Evolutionary conservation across 768 basidiomycete genomes (phyloP).

Genomic region (Kwoniella sp.): DNA sequence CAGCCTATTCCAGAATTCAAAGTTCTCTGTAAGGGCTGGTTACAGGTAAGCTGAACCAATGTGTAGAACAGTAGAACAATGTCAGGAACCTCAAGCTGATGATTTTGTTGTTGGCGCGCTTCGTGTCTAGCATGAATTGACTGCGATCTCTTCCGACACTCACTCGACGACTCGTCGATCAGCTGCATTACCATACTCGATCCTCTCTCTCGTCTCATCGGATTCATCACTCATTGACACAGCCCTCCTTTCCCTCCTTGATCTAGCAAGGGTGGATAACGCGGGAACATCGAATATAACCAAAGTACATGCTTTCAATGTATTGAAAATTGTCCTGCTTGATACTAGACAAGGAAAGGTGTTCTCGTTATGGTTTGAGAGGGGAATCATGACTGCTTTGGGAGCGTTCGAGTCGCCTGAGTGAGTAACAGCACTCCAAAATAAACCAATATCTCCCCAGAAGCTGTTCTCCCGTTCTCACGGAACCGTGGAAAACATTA

Average conservation of each 20-base stretch:
- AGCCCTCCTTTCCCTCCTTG: slow-evolving; percentile 34
- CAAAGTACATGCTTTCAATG: slow-evolving; percentile 54
- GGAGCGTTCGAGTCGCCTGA: slow-evolving; percentile 47
- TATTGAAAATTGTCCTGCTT: slow-evolving; percentile 49
- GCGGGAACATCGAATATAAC: slow-evolving; percentile 36
- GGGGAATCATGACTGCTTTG: slow-evolving; percentile 42
- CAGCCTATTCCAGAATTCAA: slow-evolving; percentile 16
- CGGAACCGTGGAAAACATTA: too few species aligned
- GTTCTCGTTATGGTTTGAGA: slow-evolving; percentile 47
- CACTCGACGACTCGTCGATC: slow-evolving; percentile 52
- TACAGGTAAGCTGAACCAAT: slow-evolving; percentile 33
- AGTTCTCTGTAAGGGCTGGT: slow-evolving; percentile 38
- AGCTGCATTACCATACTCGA: slow-evolving; percentile 49
- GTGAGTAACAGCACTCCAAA: slow-evolving; percentile 44
- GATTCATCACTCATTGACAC: slow-evolving; percentile 36
- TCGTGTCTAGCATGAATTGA: slow-evolving; percentile 38
- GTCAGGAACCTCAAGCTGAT: not conserved
- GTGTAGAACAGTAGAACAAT: not conserved
- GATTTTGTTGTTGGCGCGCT: not conserved
- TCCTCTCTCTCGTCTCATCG: slow-evolving; percentile 45
- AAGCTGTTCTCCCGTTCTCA: too few species aligned
- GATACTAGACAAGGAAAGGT: slow-evolving; percentile 46
- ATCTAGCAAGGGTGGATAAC: slow-evolving; percentile 37
- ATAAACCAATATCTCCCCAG: too few species aligned
- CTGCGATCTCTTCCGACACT: slow-evolving; percentile 36